A percentile compares a stretch with the other conserved stretches of the same genome.
phyloP scores from a whole-genome alignment of 306 rosid genomes.

The Quercus engelmannii region DNA sequence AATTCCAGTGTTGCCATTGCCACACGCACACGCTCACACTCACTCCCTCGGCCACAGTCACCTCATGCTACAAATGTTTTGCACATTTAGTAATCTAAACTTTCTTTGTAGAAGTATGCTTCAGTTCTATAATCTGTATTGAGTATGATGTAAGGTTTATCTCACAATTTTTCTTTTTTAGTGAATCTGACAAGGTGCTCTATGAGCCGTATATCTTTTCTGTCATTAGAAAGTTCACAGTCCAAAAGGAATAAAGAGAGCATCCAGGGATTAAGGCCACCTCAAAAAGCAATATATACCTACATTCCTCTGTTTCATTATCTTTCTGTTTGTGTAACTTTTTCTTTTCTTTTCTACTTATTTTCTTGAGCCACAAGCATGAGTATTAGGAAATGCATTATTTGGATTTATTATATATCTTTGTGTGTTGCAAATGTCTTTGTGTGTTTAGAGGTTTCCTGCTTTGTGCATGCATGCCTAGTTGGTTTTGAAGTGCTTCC shows the following conservation, averaged over 20 bases:
- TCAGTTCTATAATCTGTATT: slow-evolving; percentile 20
- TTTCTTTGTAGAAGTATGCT: neutral
- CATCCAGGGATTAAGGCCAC: neutral
- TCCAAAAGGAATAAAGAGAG: neutral
- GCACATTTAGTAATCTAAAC: slow-evolving; percentile 26
- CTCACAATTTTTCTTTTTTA: neutral
- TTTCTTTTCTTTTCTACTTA: neutral
- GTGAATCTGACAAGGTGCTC: neutral
- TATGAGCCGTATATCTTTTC: neutral
- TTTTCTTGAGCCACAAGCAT: neutral
- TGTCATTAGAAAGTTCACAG: neutral
- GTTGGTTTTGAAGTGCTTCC: slow-evolving; percentile 28
- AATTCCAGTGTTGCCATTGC: slow-evolving; percentile 41
- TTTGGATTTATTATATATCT: slow-evolving; percentile 15
- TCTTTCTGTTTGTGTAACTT: neutral
- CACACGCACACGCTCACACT: slow-evolving; percentile 27
- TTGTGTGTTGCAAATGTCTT: slow-evolving; percentile 4
- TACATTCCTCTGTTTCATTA: too few relatives aligned
- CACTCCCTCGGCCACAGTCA: slow-evolving; percentile 44
- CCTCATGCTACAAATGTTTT: slow-evolving; percentile 51
- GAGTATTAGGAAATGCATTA: slow-evolving; percentile 16
- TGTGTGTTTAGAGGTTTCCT: slow-evolving; percentile 17
- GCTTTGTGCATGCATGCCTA: slow-evolving; percentile 23
- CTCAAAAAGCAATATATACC: neutral
- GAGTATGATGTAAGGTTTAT: neutral